Evolutionary conservation across 768 basidiomycete species (phyloP).

Genomic region (Leccinum subgranulosum): DNA sequence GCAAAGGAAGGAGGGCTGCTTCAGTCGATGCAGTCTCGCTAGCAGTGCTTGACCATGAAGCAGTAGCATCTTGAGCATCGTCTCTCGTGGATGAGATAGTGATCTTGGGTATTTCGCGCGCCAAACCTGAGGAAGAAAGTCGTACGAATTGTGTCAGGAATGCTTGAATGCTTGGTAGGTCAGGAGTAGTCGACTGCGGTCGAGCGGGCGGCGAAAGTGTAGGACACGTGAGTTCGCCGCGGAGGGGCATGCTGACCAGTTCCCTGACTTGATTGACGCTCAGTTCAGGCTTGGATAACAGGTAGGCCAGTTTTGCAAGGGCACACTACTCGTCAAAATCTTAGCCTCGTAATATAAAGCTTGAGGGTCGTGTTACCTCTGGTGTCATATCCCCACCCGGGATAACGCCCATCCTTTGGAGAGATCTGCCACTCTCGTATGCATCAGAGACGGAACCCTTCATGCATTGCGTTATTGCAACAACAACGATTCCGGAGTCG

Average conservation of each 20-base stretch:
- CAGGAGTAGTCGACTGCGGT: slow-evolving; percentile 38
- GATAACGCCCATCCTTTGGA: slow-evolving; percentile 73
- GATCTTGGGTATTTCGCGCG: slow-evolving; percentile 36
- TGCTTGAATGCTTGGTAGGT: slow-evolving; percentile 59
- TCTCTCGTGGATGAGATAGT: slow-evolving; percentile 34
- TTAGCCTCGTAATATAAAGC: neutral
- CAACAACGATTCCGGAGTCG: slow-evolving; percentile 78
- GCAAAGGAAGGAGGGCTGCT: slow-evolving; percentile 67
- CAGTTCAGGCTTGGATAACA: slow-evolving; percentile 84
- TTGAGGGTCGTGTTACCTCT: slow-evolving; percentile 53
- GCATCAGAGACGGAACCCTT: slow-evolving; percentile 84
- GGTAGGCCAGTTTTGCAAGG: slow-evolving; percentile 84
- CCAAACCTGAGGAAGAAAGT: slow-evolving; percentile 48
- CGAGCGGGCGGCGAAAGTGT: slow-evolving; percentile 42
- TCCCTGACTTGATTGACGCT: slow-evolving; percentile 63
- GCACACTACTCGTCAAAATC: slow-evolving; percentile 59
- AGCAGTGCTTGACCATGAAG: slow-evolving; percentile 77
- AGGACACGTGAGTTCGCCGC: slow-evolving; percentile 79
- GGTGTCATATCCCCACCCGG: slow-evolving; percentile 93
- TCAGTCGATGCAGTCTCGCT: slow-evolving; percentile 71
- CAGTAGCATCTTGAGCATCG: slow-evolving; percentile 41
- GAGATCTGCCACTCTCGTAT: slow-evolving; percentile 74
- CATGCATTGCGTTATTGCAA: slow-evolving; percentile 88
- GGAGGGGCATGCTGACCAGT: slow-evolving; percentile 73
- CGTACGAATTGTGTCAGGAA: slow-evolving; percentile 69